phyloP scores from a whole-genome alignment of 306 rosid species.

The Cicer chorassanicum region DNA sequence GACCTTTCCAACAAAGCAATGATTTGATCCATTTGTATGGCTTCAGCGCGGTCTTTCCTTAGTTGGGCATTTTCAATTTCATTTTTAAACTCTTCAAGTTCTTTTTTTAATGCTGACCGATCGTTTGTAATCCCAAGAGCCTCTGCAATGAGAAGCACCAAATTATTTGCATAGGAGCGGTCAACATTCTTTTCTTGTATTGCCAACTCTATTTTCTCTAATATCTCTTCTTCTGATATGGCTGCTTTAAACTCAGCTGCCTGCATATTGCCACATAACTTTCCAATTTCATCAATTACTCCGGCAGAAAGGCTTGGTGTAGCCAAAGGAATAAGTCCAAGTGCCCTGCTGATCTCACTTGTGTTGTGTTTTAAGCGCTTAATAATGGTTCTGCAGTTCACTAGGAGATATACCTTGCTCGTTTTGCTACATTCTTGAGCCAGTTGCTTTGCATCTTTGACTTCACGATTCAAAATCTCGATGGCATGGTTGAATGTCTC shows the following conservation, averaged over 20 bases:
- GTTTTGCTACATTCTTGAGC: constrained; percentile 68
- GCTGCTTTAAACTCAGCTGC: constrained; percentile 72
- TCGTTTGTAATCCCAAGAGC: constrained; percentile 77
- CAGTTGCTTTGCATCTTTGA: constrained; percentile 59
- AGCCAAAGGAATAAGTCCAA: constrained; percentile 67
- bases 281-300: constrained; percentile 58
- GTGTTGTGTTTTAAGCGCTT: constrained; percentile 51
- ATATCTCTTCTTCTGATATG: constrained; percentile 71
- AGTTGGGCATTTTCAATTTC: constrained; percentile 76
- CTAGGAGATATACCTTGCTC: constrained; percentile 73
- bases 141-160: constrained; percentile 71
- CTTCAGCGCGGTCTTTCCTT: constrained; percentile 76
- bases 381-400: constrained; percentile 59
- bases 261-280: constrained; percentile 66
- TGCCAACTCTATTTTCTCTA: constrained; percentile 77
- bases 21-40: constrained; percentile 91
- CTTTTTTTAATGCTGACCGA: constrained; percentile 64
- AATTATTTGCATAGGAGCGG: constrained; percentile 71
- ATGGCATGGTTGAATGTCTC: constrained; percentile 59
- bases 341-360: constrained; percentile 61
- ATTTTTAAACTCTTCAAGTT: constrained; percentile 70
- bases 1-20: constrained; percentile 86
- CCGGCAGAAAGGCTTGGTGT: constrained; percentile 59
- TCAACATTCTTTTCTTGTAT: constrained; percentile 71
- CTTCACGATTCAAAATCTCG: constrained; percentile 58